A percentile compares a stretch with the other conserved stretches of the same genome.
These are phyloP conservation scores for Lipomyces oligophaga DNA, from an alignment of 805 yeast species.

Conservation along the genomic window DNA sequence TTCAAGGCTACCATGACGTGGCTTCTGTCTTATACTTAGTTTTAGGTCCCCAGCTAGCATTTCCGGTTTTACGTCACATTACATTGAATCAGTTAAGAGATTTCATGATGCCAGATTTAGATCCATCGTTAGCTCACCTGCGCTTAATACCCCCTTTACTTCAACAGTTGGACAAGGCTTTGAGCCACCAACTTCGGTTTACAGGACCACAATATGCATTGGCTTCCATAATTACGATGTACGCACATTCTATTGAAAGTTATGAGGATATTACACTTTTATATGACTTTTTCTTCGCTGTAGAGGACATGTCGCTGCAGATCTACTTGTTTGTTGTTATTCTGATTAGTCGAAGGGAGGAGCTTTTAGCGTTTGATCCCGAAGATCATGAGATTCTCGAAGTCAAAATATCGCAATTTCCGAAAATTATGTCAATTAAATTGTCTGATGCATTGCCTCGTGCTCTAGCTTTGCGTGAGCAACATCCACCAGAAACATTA, in stretches of 20 bases:
- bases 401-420: slow-evolving; percentile 38
- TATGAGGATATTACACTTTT: slow-evolving; percentile 51
- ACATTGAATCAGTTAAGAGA: slow-evolving; percentile 69
- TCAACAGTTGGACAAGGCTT: slow-evolving; percentile 45
- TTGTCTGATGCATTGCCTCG: slow-evolving; percentile 28
- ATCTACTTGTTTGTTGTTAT: slow-evolving; percentile 59
- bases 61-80: slow-evolving; percentile 49
- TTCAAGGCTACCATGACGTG: slow-evolving; percentile 92
- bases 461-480: slow-evolving; percentile 26
- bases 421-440: slow-evolving; percentile 26
- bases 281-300: slow-evolving; percentile 66
- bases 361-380: slow-evolving; percentile 39
- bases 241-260: slow-evolving; percentile 62
- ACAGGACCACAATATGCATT: slow-evolving; percentile 65
- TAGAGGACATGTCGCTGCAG: slow-evolving; percentile 51
- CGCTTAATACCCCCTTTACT: slow-evolving; percentile 62
- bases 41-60: slow-evolving; percentile 39
- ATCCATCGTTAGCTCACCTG: slow-evolving; percentile 63
- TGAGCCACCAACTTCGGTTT: slow-evolving; percentile 39
- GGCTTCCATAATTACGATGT: slow-evolving; percentile 72
- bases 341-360: slow-evolving; percentile 40
- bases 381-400: slow-evolving; percentile 45
- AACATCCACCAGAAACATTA: slow-evolving; percentile 27
- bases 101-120: slow-evolving; percentile 71
- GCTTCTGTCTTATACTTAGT: slow-evolving; percentile 63